phyloP scores from a whole-genome alignment of 2,329 filamentous ascomycete species.

The Phialophora macrospora region DNA sequence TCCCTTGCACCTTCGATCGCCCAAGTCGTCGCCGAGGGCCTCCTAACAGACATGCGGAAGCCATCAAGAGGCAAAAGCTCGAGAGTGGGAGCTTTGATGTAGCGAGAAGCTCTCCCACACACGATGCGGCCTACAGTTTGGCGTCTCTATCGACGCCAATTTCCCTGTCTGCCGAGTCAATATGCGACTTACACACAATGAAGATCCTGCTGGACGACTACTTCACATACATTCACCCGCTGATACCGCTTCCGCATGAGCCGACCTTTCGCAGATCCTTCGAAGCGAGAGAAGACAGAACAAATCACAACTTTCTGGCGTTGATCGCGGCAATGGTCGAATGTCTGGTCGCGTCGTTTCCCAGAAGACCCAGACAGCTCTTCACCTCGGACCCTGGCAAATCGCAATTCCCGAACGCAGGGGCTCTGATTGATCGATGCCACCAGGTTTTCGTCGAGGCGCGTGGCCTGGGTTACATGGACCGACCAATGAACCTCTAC shows the following conservation, averaged over 20 bases:
- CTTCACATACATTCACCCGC: constrained; percentile 55
- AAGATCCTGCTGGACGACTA: constrained; percentile 53
- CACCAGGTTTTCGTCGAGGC: constrained; percentile 52
- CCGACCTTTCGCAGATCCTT: constrained; percentile 53
- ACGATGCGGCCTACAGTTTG: constrained; percentile 57
- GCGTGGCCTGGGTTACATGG: constrained; percentile 51
- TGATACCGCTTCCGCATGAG: constrained; percentile 54
- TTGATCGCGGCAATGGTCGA: constrained; percentile 54
- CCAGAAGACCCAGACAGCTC: constrained; percentile 50
- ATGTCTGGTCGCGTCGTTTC: constrained; percentile 51
- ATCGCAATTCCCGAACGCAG: constrained; percentile 50
- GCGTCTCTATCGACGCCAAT: constrained; percentile 54
- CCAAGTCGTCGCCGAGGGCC: constrained; percentile 68
- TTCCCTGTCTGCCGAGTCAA: constrained; percentile 56
- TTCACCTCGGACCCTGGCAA: constrained; percentile 47
- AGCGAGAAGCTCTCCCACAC: constrained; percentile 52
- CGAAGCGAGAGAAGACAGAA: constrained; percentile 50
- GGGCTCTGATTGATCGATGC: constrained; percentile 50
- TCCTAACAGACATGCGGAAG: constrained; percentile 69
- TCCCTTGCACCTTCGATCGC: constrained; percentile 69
- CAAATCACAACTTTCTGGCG: constrained; percentile 50
- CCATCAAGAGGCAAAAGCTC: constrained; percentile 65
- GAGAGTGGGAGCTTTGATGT: constrained; percentile 40
- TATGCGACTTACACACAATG: constrained; percentile 50
- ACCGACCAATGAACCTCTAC: constrained; percentile 50